Evolutionary conservation across 129 eudicot species (phyloP), one percentile per base, ranked within the genome.

Genomic region (Helichrysum umbraculigerum): DNA sequence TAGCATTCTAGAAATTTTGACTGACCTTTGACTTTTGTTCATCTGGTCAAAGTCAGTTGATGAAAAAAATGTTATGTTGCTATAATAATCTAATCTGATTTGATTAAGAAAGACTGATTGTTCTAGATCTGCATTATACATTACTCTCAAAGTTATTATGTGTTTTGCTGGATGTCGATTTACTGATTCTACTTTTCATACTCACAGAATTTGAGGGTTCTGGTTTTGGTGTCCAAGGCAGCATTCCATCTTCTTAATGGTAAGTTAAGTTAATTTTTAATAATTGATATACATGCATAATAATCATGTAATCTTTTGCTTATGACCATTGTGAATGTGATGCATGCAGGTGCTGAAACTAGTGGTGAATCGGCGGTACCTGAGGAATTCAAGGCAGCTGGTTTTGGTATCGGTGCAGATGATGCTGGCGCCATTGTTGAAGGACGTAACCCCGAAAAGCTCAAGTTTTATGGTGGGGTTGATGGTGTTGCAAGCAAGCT

Each of bases 171-270:
- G 47, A 39, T 66, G 34, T 37, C 1, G 30, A 57, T 47, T 69
- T 68, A 70, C 75, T 78, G 63, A 78, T 29, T 28, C 1, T 58
- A 15, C 3, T 39, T 70, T 70, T 29, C 20, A 84, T 58, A 79
- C 30, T 82, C 86, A 89, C 97, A 93, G 86, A 90, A 93, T 39
- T 68, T 93, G 80, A 83, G 98, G 76, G 73, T 93, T 63, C 97
- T 92, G 19, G 91, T 93, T 35, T 84, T 93, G 63, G 98, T 90
- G 33, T 90, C 98, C 15, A 90, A 88, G 70, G 98, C 97, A 14
- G 98, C 97, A 63, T 80, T 83, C 72, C 96, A 90, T 79, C 87
- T 92, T 78, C 79, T 88, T 35, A 80, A 79, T 35, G 87, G 97
- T 87, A 60, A 77, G 81, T 7, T 84, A 39, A 17, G 34, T 75